Percentiles rank a stretch among this genome's conserved stretches.
phyloP scores from a whole-genome alignment of 257 asterid species.

The Solanum medicagineum region DNA sequence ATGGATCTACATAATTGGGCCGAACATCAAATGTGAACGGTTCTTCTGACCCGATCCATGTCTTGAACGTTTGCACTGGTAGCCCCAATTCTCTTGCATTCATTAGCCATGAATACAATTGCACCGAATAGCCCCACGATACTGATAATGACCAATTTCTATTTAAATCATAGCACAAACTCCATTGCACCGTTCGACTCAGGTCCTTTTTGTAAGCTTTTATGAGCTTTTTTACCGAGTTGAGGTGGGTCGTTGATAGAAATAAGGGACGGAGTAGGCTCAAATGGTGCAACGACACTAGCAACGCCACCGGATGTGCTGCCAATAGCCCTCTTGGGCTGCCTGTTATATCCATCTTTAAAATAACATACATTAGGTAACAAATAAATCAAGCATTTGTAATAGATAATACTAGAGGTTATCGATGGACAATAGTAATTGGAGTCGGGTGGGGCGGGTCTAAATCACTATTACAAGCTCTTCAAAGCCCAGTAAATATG shows the following conservation, averaged over 20 bases:
- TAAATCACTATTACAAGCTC: too few species aligned
- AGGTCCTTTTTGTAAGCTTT: neutral
- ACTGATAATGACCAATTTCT: constrained; percentile 3
- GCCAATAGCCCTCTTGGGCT: neutral
- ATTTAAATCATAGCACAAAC: neutral
- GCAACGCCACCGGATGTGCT: constrained; percentile 1
- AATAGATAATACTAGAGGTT: too few species aligned
- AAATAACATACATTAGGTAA: too few species aligned
- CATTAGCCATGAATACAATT: neutral
- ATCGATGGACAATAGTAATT: too few species aligned
- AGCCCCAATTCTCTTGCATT: neutral
- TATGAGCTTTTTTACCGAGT: neutral
- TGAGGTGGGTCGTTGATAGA: neutral
- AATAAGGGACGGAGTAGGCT: neutral
- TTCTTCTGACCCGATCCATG: neutral
- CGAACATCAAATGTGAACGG: neutral
- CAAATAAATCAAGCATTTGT: too few species aligned
- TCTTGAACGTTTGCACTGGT: constrained; percentile 1
- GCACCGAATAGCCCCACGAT: constrained; percentile 2
- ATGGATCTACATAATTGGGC: neutral
- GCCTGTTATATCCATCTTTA: neutral
- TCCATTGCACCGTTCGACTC: neutral
- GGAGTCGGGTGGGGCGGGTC: too few species aligned
- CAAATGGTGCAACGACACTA: neutral
- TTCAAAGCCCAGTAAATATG: too few species aligned